Evolutionary conservation across 2,329 filamentous ascomycete species (phyloP).

Genomic region (Ophiostoma fasciatum): DNA sequence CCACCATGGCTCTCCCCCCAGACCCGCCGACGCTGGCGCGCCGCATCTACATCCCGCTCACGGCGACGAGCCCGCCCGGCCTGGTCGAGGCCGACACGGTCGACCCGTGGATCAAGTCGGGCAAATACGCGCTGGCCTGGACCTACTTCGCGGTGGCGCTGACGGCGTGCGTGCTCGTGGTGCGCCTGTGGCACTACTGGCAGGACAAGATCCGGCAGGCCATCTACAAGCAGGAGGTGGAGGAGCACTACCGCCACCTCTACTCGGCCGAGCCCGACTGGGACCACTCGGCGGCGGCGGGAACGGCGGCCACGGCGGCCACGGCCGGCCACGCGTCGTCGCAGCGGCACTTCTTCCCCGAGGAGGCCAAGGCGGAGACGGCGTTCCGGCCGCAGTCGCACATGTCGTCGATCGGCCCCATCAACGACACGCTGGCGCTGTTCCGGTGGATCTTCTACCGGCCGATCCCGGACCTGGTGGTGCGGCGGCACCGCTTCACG

Average conservation of each 20-base stretch:
- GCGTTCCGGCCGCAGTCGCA: slow-evolving; percentile 52
- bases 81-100: slow-evolving; percentile 46
- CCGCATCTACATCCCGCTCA: slow-evolving; percentile 46
- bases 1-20: slow-evolving; percentile 1
- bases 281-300: slow-evolving; percentile 25
- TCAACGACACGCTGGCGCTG: slow-evolving; percentile 70
- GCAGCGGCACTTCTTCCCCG: slow-evolving; percentile 65
- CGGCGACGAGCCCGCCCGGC: slow-evolving; percentile 43
- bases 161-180: slow-evolving; percentile 47
- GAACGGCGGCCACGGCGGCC: neutral
- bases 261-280: slow-evolving; percentile 36
- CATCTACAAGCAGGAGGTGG: slow-evolving; percentile 69
- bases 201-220: slow-evolving; percentile 87
- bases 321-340: slow-evolving; percentile 29
- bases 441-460: slow-evolving; percentile 83
- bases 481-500: slow-evolving; percentile 54
- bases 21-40: slow-evolving; percentile 28
- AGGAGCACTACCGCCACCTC: slow-evolving; percentile 44
- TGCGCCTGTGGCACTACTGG: slow-evolving; percentile 78
- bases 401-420: slow-evolving; percentile 54
- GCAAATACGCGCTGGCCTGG: slow-evolving; percentile 77
- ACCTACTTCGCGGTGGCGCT: slow-evolving; percentile 74
- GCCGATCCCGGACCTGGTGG: slow-evolving; percentile 59
- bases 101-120: slow-evolving; percentile 69
- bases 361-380: slow-evolving; percentile 39